Percentiles rank a stretch among this genome's conserved stretches.
Evolutionary conservation across 257 asterid genomes (phyloP).

Genomic region (Verbascum thapsus): DNA sequence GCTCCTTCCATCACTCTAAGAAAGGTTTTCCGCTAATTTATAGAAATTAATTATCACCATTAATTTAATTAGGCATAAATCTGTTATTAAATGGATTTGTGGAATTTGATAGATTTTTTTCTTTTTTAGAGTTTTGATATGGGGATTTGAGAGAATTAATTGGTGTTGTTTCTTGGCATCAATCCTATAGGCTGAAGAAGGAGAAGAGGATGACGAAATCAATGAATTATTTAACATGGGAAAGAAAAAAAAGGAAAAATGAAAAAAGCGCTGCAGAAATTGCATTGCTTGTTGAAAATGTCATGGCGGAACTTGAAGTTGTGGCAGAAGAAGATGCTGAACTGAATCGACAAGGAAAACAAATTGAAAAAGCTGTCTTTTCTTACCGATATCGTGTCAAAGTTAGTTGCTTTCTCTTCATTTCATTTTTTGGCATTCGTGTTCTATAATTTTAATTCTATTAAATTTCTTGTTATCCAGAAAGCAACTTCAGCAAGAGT

Average conservation of each 20-base stretch:
- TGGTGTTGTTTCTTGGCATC: constrained; percentile 17
- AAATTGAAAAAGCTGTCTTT: constrained; percentile 85
- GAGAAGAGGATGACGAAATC: constrained; percentile 88
- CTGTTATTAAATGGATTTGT: constrained; percentile 8
- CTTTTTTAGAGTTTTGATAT: neutral
- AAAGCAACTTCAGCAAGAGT: constrained; percentile 92
- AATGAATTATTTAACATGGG: constrained; percentile 71
- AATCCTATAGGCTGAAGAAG: constrained; percentile 60
- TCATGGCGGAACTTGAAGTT: constrained; percentile 94
- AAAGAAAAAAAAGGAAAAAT: constrained; percentile 79
- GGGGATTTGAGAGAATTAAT: constrained; percentile 13
- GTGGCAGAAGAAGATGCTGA: constrained; percentile 96
- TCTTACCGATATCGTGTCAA: constrained; percentile 84
- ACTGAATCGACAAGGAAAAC: constrained; percentile 71
- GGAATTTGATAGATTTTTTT: neutral
- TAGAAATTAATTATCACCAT: neutral
- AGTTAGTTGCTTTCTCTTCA: constrained; percentile 49
- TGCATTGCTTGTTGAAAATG: constrained; percentile 81
- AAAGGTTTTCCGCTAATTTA: constrained; percentile 1
- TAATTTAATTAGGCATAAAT: neutral
- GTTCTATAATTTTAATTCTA: neutral
- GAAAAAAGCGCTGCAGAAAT: constrained; percentile 94
- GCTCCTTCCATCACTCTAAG: neutral
- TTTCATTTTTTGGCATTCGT: constrained; percentile 14
- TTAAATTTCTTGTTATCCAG: constrained; percentile 40